These are phyloP conservation scores for Carex myosuroides DNA, from an alignment of 176 grass and related monocot genomes.

Conservation along the genomic window DNA sequence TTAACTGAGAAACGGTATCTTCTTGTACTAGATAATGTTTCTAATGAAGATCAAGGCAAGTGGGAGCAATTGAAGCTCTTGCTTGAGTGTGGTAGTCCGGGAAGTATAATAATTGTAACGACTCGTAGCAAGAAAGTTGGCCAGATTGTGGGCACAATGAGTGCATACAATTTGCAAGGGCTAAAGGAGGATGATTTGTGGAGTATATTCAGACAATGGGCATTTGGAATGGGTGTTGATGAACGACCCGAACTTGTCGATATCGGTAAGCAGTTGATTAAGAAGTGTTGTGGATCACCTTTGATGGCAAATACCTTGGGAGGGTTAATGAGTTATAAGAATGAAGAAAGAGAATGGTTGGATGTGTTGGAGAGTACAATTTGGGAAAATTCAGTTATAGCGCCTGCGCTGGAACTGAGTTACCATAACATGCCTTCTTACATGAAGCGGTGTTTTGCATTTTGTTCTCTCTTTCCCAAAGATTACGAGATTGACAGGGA, in stretches of 20 bases:
- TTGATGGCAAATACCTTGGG: constrained; percentile 2
- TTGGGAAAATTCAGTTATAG: background rate
- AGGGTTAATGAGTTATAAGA: background rate
- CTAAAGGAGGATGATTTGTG: constrained; percentile 1
- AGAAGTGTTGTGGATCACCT: constrained; percentile 21
- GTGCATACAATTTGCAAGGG: background rate
- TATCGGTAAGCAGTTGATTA: constrained; percentile 2
- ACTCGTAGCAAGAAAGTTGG: background rate
- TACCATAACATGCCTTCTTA: no score
- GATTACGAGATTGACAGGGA: no score
- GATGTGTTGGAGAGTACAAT: background rate
- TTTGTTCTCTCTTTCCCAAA: no score
- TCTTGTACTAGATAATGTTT: constrained; percentile 26
- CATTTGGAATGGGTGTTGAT: background rate
- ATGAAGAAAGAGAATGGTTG: constrained; percentile 6
- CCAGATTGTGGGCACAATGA: background rate
- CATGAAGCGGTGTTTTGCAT: no score
- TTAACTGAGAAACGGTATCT: constrained; percentile 6
- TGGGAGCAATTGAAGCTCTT: background rate
- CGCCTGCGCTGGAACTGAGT: background rate
- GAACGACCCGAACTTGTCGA: background rate
- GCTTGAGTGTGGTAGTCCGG: background rate
- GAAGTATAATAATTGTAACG: constrained; percentile 13
- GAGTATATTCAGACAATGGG: background rate
- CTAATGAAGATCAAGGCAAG: background rate